Evolutionary conservation across 148 eudicot genomes (phyloP).

Genomic region (Rhododendron williamsianum): DNA sequence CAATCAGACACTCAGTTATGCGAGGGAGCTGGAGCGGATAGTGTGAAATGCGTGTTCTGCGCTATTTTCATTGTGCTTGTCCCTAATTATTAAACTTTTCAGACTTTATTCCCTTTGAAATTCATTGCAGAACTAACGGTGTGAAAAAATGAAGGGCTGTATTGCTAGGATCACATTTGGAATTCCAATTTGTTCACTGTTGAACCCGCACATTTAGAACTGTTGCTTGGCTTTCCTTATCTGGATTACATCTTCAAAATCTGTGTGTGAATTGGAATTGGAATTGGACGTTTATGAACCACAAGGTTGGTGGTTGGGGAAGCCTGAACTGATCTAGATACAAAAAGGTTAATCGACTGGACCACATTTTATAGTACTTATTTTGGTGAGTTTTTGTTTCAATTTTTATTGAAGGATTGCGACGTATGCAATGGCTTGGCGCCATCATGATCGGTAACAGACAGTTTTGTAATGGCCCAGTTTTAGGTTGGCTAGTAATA

Average conservation of each 20-base stretch:
- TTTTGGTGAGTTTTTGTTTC: background rate
- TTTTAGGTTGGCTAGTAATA: background rate
- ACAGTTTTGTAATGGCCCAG: background rate
- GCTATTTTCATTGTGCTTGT: background rate
- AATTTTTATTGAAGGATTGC: background rate
- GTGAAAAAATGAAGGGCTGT: background rate
- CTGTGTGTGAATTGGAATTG: background rate
- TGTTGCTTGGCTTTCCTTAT: background rate
- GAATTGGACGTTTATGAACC: background rate
- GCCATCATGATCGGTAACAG: background rate
- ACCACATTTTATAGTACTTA: background rate
- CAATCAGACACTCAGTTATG: slow-evolving; percentile 92
- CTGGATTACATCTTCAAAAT: background rate
- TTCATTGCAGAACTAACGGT: background rate
- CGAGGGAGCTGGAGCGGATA: slow-evolving; percentile 89
- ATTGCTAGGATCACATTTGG: background rate
- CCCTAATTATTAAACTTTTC: background rate
- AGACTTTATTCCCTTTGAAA: background rate
- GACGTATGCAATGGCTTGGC: background rate
- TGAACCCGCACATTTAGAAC: background rate
- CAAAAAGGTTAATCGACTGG: background rate
- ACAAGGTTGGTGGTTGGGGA: background rate
- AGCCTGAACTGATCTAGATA: background rate
- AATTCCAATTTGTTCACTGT: background rate
- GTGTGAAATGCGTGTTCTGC: slow-evolving; percentile 33